Percentiles rank a stretch among this genome's conserved stretches.
These are phyloP conservation scores for Physaria fendleri DNA, from an alignment of 345 rosid genomes.

Conservation along the genomic window DNA sequence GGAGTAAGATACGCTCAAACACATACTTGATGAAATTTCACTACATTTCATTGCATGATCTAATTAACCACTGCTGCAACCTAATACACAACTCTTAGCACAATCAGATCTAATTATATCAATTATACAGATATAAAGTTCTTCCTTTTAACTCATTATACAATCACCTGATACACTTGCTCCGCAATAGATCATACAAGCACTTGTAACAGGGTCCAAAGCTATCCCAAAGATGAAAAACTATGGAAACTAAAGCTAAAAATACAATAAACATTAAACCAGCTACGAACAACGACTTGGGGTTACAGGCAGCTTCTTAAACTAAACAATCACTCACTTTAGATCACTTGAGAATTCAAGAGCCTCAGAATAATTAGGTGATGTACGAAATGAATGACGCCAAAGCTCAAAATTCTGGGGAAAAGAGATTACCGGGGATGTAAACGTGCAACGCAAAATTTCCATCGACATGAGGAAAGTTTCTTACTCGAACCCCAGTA, in stretches of 20 bases:
- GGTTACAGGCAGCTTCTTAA: background rate
- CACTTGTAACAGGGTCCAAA: no score
- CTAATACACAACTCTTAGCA: background rate
- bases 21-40: background rate
- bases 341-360: background rate
- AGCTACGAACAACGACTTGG: background rate
- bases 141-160: no score
- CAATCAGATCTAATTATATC: background rate
- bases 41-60: background rate
- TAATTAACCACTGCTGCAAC: background rate
- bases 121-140: no score
- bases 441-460: conserved; percentile 83
- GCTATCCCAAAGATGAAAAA: background rate
- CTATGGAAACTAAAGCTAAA: background rate
- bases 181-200: no score
- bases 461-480: conserved; percentile 84
- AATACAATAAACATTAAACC: background rate
- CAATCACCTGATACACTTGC: no score
- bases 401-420: background rate
- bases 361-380: background rate
- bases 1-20: background rate
- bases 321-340: background rate
- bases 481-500: conserved; percentile 59
- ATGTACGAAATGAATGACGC: background rate
- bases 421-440: conserved; percentile 58